Evolutionary conservation across 305 asterid genomes (phyloP).

Genomic region (Fraxinus velutina): DNA sequence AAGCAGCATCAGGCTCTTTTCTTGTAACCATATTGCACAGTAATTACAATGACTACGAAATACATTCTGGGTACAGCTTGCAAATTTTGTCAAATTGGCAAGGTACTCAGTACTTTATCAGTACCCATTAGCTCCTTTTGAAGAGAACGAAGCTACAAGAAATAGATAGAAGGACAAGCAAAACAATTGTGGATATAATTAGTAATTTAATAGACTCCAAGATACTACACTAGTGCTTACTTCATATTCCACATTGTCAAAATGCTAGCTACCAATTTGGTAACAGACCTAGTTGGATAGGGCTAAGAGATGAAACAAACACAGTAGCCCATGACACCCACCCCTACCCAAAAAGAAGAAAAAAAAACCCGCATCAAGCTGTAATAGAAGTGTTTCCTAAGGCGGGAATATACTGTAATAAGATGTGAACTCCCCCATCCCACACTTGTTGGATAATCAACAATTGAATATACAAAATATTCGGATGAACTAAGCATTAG

Average conservation of each 20-base stretch:
- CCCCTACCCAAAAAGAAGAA: background rate
- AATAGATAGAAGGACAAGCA: background rate
- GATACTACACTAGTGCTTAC: background rate
- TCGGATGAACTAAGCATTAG: background rate
- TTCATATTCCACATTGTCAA: background rate
- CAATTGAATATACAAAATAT: background rate
- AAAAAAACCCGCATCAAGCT: background rate
- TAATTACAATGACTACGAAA: slow-evolving; percentile 10
- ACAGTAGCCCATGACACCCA: background rate
- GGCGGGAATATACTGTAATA: background rate
- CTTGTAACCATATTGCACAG: slow-evolving; percentile 3
- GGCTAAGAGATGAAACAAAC: background rate
- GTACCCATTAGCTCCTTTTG: slow-evolving; percentile 1
- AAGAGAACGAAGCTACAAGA: background rate
- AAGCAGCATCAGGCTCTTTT: slow-evolving; percentile 6
- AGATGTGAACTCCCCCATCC: background rate
- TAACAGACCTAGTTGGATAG: background rate
- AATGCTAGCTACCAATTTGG: background rate
- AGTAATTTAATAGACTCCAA: background rate
- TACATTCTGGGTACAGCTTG: slow-evolving; percentile 9
- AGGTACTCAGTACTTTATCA: background rate
- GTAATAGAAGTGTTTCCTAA: background rate
- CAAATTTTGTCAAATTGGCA: background rate
- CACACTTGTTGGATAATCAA: background rate
- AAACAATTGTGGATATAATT: background rate